Percentiles rank a stretch among this genome's conserved stretches.
Evolutionary conservation across 768 basidiomycete genomes (phyloP).

Genomic region (Rhizopogon vinicolor): DNA sequence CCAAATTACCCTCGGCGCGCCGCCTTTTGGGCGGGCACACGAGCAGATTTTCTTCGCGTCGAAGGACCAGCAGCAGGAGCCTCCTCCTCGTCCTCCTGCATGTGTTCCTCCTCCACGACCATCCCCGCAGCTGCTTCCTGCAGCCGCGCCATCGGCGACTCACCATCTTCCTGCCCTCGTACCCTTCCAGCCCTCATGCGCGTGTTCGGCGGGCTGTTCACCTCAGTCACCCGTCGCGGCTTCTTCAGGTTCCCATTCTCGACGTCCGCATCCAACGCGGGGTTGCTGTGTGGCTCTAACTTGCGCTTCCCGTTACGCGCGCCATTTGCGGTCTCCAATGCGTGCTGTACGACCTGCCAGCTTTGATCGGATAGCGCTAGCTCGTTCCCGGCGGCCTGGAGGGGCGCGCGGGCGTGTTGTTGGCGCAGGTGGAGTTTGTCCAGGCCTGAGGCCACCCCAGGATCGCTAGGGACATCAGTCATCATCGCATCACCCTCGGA

Average conservation of each 20-base stretch:
- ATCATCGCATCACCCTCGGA: slow-evolving; percentile 13
- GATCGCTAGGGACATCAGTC: slow-evolving; percentile 10
- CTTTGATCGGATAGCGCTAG: slow-evolving; percentile 46
- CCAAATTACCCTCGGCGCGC: neutral
- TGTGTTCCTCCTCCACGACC: slow-evolving; percentile 24
- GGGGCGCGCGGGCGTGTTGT: slow-evolving; percentile 15
- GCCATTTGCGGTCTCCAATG: slow-evolving; percentile 16
- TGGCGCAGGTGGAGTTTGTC: slow-evolving; percentile 29
- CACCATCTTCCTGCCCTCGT: slow-evolving; percentile 14
- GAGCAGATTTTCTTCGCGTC: neutral
- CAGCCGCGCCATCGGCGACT: slow-evolving; percentile 12
- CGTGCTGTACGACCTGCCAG: slow-evolving; percentile 46
- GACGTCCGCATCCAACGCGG: slow-evolving; percentile 16
- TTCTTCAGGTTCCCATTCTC: slow-evolving; percentile 18
- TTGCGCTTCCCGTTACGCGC: slow-evolving; percentile 34
- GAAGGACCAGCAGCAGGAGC: neutral
- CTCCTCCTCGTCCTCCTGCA: slow-evolving; percentile 13
- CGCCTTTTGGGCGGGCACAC: neutral
- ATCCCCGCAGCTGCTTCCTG: slow-evolving; percentile 22
- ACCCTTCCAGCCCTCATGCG: slow-evolving; percentile 8
- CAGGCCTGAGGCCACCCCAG: slow-evolving; percentile 27
- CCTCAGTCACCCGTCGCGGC: slow-evolving; percentile 12
- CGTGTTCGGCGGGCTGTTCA: slow-evolving; percentile 9
- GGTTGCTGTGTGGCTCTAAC: slow-evolving; percentile 22
- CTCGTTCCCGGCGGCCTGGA: slow-evolving; percentile 41